Conservation (phyloP, 1,284 basidiomycete genomes). For the Blastosporella zonata region DNA sequence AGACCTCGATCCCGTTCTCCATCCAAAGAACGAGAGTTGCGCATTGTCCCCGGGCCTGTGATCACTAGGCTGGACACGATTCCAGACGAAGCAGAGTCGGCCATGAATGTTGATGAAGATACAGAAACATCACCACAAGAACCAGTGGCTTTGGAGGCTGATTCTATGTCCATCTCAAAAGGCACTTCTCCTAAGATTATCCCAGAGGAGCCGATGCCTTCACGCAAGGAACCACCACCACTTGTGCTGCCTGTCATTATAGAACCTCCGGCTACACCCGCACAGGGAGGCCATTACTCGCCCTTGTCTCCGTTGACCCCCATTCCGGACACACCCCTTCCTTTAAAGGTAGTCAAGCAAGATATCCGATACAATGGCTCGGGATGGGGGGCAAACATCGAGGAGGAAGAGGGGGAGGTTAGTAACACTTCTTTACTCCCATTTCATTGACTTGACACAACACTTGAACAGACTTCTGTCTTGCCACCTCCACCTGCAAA, state of each 20-base stretch:
- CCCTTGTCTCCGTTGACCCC: slow-evolving; percentile 45
- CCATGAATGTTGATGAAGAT: slow-evolving; percentile 27
- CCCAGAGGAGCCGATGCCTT: not conserved
- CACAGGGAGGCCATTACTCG: slow-evolving; percentile 10
- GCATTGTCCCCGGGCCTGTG: slow-evolving; percentile 24
- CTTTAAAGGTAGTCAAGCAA: slow-evolving; percentile 14
- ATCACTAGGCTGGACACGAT: slow-evolving; percentile 28
- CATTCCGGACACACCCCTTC: slow-evolving; percentile 37
- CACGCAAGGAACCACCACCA: slow-evolving; percentile 6
- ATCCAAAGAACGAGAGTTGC: slow-evolving; percentile 36
- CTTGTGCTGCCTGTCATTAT: slow-evolving; percentile 9
- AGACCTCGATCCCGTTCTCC: slow-evolving; percentile 40
- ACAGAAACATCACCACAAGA: not conserved
- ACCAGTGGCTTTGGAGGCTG: not conserved
- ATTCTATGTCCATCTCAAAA: not conserved
- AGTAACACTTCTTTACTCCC: slow-evolving; percentile 5
- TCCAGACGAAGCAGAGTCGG: slow-evolving; percentile 27
- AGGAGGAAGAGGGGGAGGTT: slow-evolving; percentile 17
- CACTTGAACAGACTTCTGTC: slow-evolving; percentile 1
- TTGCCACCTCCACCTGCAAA: slow-evolving; percentile 5
- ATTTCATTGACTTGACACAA: not conserved
- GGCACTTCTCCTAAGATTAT: slow-evolving; percentile 1
- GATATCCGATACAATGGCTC: slow-evolving; percentile 22
- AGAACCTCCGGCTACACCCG: slow-evolving; percentile 25
- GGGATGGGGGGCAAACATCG: slow-evolving; percentile 18